phyloP scores from a whole-genome alignment of 129 eudicot species.

The Chrysanthemum makinoi region DNA sequence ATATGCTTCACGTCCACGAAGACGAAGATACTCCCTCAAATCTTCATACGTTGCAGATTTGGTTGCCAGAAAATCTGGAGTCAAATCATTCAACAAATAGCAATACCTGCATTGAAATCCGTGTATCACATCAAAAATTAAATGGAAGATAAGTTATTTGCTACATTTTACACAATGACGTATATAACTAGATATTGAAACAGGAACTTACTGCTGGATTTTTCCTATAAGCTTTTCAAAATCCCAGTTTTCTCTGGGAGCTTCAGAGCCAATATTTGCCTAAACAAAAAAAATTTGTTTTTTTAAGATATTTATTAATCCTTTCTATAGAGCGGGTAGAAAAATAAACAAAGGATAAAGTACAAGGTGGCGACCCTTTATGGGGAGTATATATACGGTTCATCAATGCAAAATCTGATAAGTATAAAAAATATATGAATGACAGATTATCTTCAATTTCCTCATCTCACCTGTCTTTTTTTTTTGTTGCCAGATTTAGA shows the following conservation, averaged over 20 bases:
- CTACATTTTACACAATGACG: no score
- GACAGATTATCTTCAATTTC: no score
- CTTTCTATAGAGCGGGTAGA: no score
- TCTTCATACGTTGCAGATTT: constrained; percentile 70
- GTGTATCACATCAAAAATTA: no score
- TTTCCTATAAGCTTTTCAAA: constrained; percentile 84
- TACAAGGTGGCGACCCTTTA: no score
- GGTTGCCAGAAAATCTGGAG: constrained; percentile 62
- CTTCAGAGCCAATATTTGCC: constrained; percentile 98
- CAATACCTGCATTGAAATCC: constrained; percentile 65
- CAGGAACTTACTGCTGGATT: constrained; percentile 70
- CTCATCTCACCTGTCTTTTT: no score
- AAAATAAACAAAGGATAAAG: no score
- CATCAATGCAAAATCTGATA: no score
- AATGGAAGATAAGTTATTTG: neutral
- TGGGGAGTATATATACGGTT: no score
- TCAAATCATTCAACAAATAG: constrained; percentile 84
- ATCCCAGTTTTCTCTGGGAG: constrained; percentile 97
- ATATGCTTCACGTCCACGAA: constrained; percentile 94
- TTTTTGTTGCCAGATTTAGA: no score
- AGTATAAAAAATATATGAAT: no score
- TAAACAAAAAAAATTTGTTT: constrained; percentile 8
- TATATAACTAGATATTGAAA: constrained; percentile 18
- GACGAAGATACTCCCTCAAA: constrained; percentile 67
- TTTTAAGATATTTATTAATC: neutral